Evolutionary conservation across 257 asterid genomes (phyloP), one percentile per base, ranked within the genome.

Genomic region (Nemophila menziesii): DNA sequence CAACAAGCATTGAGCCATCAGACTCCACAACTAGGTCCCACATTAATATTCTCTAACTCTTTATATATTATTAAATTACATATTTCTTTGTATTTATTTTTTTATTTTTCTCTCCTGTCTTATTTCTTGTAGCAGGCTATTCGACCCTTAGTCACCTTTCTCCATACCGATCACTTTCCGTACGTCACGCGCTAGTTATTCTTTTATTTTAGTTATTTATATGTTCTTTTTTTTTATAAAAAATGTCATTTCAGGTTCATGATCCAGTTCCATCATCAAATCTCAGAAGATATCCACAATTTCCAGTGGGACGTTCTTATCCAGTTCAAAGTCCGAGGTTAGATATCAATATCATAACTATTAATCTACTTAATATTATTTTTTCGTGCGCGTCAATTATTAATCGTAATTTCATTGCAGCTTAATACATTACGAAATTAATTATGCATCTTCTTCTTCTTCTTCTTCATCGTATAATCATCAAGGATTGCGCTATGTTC

Each of bases 1-100:
- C 82, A 68, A 50, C 92, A 78, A 70, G 83, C 77, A 38, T 57
- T 71, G 46, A 40, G 39, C 41, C 44, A 54, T 52, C 71, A 58
- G 59, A 43, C 51, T 17, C n/a, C n/a, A n/a, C 63, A 44, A 67
- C 58, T 66, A 5, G 63, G 59, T 73, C 43, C 21, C 16, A 27
- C 29, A 49, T 40, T 47, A 69, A 76, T 69, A 68, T 44, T 44
- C 20, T 43, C 18, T 24, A 24, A 24, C 33, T 24, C 9, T 24
- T 24, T 24, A 19, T 48, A n/a, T n/a, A n/a, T n/a, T n/a, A n/a
- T n/a, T n/a, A n/a, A n/a, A n/a, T 37, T 2, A 10, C 18, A 22
- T 43, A 9, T 33, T 63, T 34, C 41, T 10, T 26, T n/a, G n/a
- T n/a, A n/a, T n/a, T n/a, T n/a, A n/a, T n/a, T n/a, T n/a, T n/a